Conservation (phyloP, 768 basidiomycete species). For the Xerocomellus intermedius region DNA sequence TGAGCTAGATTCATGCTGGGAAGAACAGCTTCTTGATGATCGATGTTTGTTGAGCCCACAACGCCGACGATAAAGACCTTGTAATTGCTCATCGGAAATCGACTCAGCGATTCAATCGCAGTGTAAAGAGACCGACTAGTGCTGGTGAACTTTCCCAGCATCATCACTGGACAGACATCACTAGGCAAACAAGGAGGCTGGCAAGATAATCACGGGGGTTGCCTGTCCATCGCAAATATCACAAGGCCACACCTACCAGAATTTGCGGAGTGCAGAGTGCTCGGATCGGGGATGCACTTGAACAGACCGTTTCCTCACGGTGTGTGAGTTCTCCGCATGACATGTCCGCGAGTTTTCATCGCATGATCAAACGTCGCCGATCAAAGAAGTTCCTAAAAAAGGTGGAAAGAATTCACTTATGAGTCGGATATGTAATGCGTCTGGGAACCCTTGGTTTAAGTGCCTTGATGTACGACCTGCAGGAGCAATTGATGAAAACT, state of each 20-base stretch:
- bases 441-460: background rate
- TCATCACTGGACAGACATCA: background rate
- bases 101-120: background rate
- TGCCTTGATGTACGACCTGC: background rate
- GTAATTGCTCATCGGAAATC: background rate
- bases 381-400: background rate
- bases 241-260: background rate
- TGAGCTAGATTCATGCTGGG: background rate
- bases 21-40: constrained; percentile 13
- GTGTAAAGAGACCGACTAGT: background rate
- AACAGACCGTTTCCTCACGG: background rate
- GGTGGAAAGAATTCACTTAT: background rate
- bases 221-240: background rate
- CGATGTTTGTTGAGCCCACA: background rate
- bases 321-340: background rate
- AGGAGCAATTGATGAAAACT: background rate
- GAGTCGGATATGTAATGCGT: background rate
- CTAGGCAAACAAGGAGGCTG: constrained; percentile 1
- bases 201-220: background rate
- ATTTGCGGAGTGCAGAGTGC: background rate
- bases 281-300: background rate
- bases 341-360: background rate
- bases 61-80: background rate
- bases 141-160: background rate
- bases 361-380: background rate